Base-by-base conservation (phyloP, 805 yeast genomes). In the Pachysolen tannophilus region DNA sequence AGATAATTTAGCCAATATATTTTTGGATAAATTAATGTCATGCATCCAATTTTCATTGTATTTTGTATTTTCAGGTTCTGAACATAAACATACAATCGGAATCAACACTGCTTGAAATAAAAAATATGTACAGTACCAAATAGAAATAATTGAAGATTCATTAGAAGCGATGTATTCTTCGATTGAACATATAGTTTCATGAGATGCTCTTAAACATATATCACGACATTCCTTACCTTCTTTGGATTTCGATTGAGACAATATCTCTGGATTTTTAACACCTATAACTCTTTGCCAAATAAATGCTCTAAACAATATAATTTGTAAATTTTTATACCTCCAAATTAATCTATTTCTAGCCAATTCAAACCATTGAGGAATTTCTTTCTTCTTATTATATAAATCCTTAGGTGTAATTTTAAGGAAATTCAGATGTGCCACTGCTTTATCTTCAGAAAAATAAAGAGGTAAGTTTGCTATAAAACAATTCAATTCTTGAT, bases 51-150 rank as follows among this genome's bases (percentile, higher is more conserved):
- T 52, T 3, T 34, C 35, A 2, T 72, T 60, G 44, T 66, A 64
- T 33, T 65, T 61, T 10, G 74, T 65, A 5, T 47, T 20, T 3
- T 33, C 46, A 5, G 75, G 69, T 36, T 73, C 77, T 8, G 75
- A 63, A 40, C 74, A 66, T 13, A 69, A 49, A 43, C 75, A 71
- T 8, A 72, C 68, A 34, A 75, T 63, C 7, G 79, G 76, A 32
- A 78, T 71, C 37, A 78, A 53, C 4, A 72, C 67, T 2, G 83
- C 82, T 49, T 78, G 82, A 54, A 77, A 75, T 10, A 75, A 43
- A 50, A 73, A 78, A 47, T 73, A 78, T 0, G 76, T 70, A 4
- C 80, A 72, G 52, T 76, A 72, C 84, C 84, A 78, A 19, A 72
- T 67, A 10, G 73, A 62, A 20, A 75, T 58, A 18, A 69, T 65